Conservation (phyloP, 2,329 filamentous ascomycete species). For the Cladosporium sp. region DNA sequence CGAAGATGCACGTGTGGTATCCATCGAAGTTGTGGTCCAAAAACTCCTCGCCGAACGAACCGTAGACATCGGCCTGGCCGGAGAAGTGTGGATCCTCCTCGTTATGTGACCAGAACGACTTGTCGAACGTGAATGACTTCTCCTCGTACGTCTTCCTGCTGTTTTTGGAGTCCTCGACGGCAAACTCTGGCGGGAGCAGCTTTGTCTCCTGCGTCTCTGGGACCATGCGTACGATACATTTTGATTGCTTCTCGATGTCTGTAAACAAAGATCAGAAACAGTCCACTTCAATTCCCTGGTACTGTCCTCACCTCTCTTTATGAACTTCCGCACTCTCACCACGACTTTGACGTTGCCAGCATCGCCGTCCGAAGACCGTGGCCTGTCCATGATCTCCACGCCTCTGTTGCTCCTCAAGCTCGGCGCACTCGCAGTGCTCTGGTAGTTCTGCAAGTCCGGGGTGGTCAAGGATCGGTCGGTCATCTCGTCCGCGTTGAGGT, state of each 20-base stretch:
- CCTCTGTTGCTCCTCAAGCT: conserved; percentile 39
- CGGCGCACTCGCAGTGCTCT: conserved; percentile 37
- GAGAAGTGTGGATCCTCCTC: conserved; percentile 77
- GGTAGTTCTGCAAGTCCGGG: conserved; percentile 16
- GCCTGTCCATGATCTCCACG: conserved; percentile 26
- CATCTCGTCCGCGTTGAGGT: neutral
- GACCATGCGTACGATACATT: conserved; percentile 89
- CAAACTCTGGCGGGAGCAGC: conserved; percentile 57
- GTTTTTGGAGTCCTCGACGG: conserved; percentile 36
- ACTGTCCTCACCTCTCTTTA: conserved; percentile 36
- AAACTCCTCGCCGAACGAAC: conserved; percentile 89
- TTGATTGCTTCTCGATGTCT: conserved; percentile 76
- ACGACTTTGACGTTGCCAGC: conserved; percentile 48
- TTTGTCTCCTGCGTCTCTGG: conserved; percentile 79
- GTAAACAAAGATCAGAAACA: conserved; percentile 20
- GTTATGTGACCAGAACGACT: conserved; percentile 95
- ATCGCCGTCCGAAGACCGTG: conserved; percentile 33
- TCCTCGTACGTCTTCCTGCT: conserved; percentile 73
- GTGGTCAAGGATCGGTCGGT: conserved; percentile 9
- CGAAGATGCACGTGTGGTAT: conserved; percentile 97
- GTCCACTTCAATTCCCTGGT: no score
- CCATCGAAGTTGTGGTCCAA: conserved; percentile 99
- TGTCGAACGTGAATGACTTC: conserved; percentile 92
- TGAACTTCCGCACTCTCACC: conserved; percentile 43
- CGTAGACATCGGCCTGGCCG: conserved; percentile 87